A percentile compares a stretch with the other conserved stretches of the same genome.
Evolutionary conservation across 371 early-diverging fungal genomes (phyloP).

Genomic region (Mucor lusitanicus): DNA sequence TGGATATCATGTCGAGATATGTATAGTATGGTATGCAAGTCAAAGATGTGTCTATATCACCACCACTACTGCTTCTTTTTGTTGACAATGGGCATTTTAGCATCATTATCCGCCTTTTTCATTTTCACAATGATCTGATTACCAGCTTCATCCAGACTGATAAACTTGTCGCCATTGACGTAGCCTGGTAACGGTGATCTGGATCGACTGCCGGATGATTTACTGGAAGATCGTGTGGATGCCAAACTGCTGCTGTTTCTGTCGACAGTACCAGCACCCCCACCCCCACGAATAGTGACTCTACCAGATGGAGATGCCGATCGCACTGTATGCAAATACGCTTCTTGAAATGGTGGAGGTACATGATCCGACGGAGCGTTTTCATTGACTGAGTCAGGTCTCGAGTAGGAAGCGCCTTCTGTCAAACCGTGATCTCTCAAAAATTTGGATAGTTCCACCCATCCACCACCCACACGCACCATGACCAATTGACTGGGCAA

Average conservation of each 20-base stretch:
- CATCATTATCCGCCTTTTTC: slow-evolving; percentile 46
- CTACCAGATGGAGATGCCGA: slow-evolving; percentile 45
- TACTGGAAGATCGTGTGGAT: slow-evolving; percentile 37
- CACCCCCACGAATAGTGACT: slow-evolving; percentile 43
- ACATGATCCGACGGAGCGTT: neutral
- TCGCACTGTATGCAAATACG: slow-evolving; percentile 23
- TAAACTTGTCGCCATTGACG: slow-evolving; percentile 44
- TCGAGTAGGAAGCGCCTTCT: slow-evolving; percentile 19
- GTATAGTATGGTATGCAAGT: neutral
- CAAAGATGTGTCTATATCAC: neutral
- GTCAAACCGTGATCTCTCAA: slow-evolving; percentile 28
- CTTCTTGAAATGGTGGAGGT: slow-evolving; percentile 25
- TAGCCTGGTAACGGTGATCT: slow-evolving; percentile 36
- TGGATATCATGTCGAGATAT: too few relatives aligned
- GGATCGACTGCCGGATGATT: slow-evolving; percentile 34
- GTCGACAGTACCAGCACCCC: neutral
- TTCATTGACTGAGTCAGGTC: slow-evolving; percentile 7
- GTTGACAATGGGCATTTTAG: slow-evolving; percentile 28
- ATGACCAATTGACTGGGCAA: slow-evolving; percentile 70
- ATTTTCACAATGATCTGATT: slow-evolving; percentile 46
- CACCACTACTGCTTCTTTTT: slow-evolving; percentile 10
- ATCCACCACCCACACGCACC: slow-evolving; percentile 84
- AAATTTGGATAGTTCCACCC: slow-evolving; percentile 69
- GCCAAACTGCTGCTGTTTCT: slow-evolving; percentile 22
- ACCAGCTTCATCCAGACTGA: slow-evolving; percentile 47